These are phyloP conservation scores for Podospora conica DNA, from an alignment of 495 filamentous ascomycete species.

Conservation along the genomic window DNA sequence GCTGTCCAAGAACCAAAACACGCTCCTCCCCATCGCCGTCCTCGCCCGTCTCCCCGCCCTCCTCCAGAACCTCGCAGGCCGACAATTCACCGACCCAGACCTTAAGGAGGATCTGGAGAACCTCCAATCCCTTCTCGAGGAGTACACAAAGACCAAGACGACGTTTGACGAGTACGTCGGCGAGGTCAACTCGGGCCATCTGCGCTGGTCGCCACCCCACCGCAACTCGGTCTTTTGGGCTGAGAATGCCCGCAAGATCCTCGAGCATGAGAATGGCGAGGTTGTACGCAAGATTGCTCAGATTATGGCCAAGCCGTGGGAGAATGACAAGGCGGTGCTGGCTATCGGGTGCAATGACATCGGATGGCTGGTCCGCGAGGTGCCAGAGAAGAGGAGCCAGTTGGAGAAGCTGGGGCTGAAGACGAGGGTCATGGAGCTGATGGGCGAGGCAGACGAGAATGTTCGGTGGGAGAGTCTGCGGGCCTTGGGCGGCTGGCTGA, in stretches of 20 bases:
- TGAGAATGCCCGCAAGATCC: conserved; percentile 87
- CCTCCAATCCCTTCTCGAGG: conserved; percentile 75
- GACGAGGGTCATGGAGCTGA: conserved; percentile 87
- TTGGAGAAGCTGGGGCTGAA: conserved; percentile 91
- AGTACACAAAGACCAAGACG: conserved; percentile 93
- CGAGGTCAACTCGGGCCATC: conserved; percentile 80
- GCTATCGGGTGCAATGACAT: conserved; percentile 96
- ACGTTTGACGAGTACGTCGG: conserved; percentile 94
- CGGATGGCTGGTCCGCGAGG: conserved; percentile 79
- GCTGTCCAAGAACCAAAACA: conserved; percentile 64
- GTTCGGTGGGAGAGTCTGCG: conserved; percentile 93
- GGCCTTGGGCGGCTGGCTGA: conserved; percentile 88
- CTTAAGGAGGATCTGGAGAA: conserved; percentile 76
- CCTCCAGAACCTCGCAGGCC: conserved; percentile 69
- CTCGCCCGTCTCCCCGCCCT: conserved; percentile 76
- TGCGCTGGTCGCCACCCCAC: conserved; percentile 94
- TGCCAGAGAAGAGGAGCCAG: conserved; percentile 74
- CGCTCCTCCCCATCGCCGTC: conserved; percentile 73
- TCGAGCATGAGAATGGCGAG: conserved; percentile 76
- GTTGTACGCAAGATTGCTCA: conserved; percentile 78
- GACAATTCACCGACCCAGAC: conserved; percentile 84
- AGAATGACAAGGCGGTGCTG: conserved; percentile 89
- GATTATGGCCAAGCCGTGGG: conserved; percentile 81
- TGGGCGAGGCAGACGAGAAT: conserved; percentile 82
- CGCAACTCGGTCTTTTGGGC: conserved; percentile 87